Evolutionary conservation across 495 filamentous ascomycete species (phyloP).

Genomic region (Penicillium turbatum): DNA sequence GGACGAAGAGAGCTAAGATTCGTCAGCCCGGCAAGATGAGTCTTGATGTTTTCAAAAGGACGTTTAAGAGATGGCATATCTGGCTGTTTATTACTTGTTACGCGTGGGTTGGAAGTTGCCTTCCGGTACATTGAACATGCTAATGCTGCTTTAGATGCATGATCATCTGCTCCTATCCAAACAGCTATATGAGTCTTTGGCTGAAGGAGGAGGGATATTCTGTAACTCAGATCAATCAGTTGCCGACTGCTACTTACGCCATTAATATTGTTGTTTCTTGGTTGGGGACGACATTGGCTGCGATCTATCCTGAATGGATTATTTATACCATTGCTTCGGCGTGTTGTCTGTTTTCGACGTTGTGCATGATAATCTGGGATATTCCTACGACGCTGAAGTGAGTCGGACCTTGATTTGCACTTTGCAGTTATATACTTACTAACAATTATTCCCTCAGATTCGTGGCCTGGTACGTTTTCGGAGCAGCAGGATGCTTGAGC

Average conservation of each 20-base stretch:
- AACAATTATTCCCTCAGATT: constrained; percentile 26
- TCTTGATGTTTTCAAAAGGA: constrained; percentile 41
- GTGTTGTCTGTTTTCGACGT: constrained; percentile 35
- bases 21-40: constrained; percentile 33
- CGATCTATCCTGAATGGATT: constrained; percentile 44
- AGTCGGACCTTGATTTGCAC: constrained; percentile 2
- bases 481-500: constrained; percentile 37
- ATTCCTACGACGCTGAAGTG: constrained; percentile 42
- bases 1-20: constrained; percentile 25
- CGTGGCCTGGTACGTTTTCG: constrained; percentile 45
- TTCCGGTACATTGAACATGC: too few species aligned
- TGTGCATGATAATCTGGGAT: constrained; percentile 46
- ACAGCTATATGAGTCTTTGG: constrained; percentile 44
- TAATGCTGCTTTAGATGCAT: constrained; percentile 28
- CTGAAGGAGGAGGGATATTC: constrained; percentile 46
- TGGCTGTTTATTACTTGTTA: constrained; percentile 45
- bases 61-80: constrained; percentile 43
- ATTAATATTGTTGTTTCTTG: constrained; percentile 44
- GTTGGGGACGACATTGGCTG: constrained; percentile 41
- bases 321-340: constrained; percentile 34
- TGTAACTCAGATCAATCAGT: constrained; percentile 42
- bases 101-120: too few species aligned
- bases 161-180: constrained; percentile 40
- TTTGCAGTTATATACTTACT: too few species aligned
- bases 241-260: constrained; percentile 41